Evolutionary conservation across 192 early-diverging fungal genomes (phyloP).

Genomic region (Thamnidium elegans): DNA sequence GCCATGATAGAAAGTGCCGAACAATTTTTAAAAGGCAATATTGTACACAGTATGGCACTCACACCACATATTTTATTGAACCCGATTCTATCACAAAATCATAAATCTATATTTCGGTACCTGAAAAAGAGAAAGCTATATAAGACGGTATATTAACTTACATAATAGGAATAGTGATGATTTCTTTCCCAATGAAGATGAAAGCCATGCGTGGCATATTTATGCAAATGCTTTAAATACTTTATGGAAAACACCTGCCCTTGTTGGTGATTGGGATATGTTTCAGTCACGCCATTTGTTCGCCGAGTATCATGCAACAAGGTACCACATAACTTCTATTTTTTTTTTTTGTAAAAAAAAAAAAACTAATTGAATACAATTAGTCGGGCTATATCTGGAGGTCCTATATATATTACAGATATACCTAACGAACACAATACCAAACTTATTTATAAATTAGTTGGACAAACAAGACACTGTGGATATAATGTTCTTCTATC

Average conservation of each 20-base stretch:
- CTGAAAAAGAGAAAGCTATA: background rate
- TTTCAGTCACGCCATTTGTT: constrained; percentile 46
- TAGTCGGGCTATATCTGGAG: constrained; percentile 48
- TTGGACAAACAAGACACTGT: background rate
- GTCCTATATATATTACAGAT: constrained; percentile 58
- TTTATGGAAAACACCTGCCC: constrained; percentile 39
- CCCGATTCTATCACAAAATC: constrained; percentile 5
- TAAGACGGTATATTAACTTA: too few species aligned
- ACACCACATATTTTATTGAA: constrained; percentile 44
- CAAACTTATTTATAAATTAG: background rate
- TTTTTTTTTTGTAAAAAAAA: background rate
- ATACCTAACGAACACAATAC: constrained; percentile 17
- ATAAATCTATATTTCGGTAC: constrained; percentile 18
- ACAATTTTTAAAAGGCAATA: constrained; percentile 39
- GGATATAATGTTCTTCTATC: constrained; percentile 18
- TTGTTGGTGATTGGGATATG: constrained; percentile 58
- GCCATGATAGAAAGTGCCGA: constrained; percentile 38
- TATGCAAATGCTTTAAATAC: constrained; percentile 53
- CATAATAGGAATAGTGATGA: constrained; percentile 53
- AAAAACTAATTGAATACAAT: background rate
- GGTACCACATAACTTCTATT: background rate
- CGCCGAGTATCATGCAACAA: constrained; percentile 46
- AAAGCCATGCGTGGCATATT: constrained; percentile 56
- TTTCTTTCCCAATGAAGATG: constrained; percentile 45
- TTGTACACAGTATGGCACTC: constrained; percentile 56